Evolutionary conservation across 179 eudicot species (phyloP).

Genomic region (Actinidia chinensis): DNA sequence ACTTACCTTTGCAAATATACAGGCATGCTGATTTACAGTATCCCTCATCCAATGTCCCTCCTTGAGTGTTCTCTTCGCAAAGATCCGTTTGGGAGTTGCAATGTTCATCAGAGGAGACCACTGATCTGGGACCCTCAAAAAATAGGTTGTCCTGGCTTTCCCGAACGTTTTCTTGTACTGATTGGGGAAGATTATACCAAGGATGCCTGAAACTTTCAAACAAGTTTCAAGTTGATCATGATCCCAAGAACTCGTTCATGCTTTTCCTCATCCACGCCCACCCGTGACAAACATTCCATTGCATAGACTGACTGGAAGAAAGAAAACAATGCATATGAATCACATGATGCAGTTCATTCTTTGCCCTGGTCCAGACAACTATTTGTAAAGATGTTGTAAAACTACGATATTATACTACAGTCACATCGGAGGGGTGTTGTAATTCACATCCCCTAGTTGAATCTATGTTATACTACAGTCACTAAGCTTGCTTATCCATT

Average conservation of each 20-base stretch:
- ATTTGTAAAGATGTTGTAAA: too few species aligned
- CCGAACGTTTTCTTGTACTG: conserved; percentile 93
- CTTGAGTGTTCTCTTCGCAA: conserved; percentile 53
- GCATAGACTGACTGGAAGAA: conserved; percentile 70
- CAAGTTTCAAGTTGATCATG: conserved; percentile 95
- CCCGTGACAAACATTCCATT: conserved; percentile 92
- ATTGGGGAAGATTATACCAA: conserved; percentile 85
- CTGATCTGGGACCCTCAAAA: conserved; percentile 91
- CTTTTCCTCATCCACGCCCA: conserved; percentile 86
- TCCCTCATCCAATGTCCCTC: conserved; percentile 38
- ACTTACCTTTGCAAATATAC: conserved; percentile 30
- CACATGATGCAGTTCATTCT: too few species aligned
- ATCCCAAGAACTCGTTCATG: conserved; percentile 92
- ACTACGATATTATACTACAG: too few species aligned
- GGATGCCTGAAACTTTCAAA: conserved; percentile 91
- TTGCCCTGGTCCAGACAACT: too few species aligned
- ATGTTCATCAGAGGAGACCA: conserved; percentile 69
- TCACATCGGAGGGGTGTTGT: too few species aligned
- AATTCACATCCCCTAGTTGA: too few species aligned
- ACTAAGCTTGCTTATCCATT: too few species aligned
- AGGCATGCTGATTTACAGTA: conserved; percentile 19
- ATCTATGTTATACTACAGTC: too few species aligned
- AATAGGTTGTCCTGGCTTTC: conserved; percentile 93
- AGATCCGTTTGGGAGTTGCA: conserved; percentile 48
- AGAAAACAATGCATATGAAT: too few species aligned